A percentile compares a stretch with the other conserved stretches of the same genome.
Conservation (phyloP, 176 grass and related monocot species). For the Secale cereale region DNA sequence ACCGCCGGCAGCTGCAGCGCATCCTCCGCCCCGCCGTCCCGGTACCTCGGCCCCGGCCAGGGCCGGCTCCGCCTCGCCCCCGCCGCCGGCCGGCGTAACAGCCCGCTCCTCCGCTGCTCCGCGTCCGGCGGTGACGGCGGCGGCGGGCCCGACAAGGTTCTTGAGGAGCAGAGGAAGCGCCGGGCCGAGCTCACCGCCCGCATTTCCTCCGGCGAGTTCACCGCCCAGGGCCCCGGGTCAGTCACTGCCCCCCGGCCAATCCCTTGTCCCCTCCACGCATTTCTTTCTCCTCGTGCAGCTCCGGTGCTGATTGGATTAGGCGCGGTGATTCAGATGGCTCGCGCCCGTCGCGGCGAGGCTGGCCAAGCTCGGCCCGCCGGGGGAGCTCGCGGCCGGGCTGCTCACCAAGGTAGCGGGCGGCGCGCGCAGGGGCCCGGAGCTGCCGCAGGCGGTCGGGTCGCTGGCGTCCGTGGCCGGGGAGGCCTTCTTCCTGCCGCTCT, state of each 20-base stretch:
- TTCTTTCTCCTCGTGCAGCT: not conserved
- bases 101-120: constrained; percentile 40
- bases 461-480: constrained; percentile 44
- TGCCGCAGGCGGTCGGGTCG: constrained; percentile 74
- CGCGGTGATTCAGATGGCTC: constrained; percentile 40
- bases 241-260: not conserved
- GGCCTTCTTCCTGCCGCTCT: constrained; percentile 90
- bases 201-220: constrained; percentile 97
- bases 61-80: constrained; percentile 14
- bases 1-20: not conserved
- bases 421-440: constrained; percentile 32
- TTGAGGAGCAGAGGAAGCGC: constrained; percentile 55
- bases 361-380: constrained; percentile 44
- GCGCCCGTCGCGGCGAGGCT: constrained; percentile 36
- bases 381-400: constrained; percentile 45
- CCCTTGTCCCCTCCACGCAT: not conserved
- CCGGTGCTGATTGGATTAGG: not conserved
- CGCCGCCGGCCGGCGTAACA: not conserved
- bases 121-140: constrained; percentile 34
- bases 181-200: constrained; percentile 65
- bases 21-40: constrained; percentile 21
- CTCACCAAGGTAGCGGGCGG: constrained; percentile 47
- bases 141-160: constrained; percentile 36
- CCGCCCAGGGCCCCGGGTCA: constrained; percentile 57
- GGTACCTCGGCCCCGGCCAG: not conserved